Evolutionary conservation across 805 yeast species (phyloP).

Genomic region (Cyberlindnera veronae): DNA sequence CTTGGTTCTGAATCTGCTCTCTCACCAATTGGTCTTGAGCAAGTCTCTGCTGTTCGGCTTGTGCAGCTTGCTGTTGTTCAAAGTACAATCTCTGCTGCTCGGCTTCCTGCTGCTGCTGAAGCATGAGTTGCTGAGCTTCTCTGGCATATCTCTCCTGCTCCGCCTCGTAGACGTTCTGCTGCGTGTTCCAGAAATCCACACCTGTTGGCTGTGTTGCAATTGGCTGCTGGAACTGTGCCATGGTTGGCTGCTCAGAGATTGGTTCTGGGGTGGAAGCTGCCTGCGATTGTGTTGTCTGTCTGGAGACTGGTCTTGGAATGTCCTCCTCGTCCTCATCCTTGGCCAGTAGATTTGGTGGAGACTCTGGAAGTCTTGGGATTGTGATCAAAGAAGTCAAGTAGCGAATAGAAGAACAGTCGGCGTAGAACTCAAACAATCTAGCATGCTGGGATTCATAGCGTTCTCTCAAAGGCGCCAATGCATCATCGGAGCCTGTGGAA

Average conservation of each 20-base stretch:
- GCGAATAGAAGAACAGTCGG: conserved; percentile 83
- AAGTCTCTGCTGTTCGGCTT: conserved; percentile 61
- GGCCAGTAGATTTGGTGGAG: conserved; percentile 32
- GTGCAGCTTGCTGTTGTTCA: conserved; percentile 71
- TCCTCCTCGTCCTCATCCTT: conserved; percentile 26
- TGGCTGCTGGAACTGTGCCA: conserved; percentile 35
- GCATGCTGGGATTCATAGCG: conserved; percentile 59
- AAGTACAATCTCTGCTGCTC: conserved; percentile 62
- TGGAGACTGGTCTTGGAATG: conserved; percentile 22
- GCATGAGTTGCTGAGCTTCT: conserved; percentile 61
- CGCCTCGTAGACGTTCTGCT: conserved; percentile 51
- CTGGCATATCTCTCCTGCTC: conserved; percentile 60
- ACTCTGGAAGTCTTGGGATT: conserved; percentile 52
- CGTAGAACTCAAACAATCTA: conserved; percentile 75
- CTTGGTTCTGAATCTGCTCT: conserved; percentile 67
- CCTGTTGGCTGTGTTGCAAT: conserved; percentile 55
- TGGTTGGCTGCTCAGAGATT: conserved; percentile 45
- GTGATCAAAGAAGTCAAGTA: conserved; percentile 78
- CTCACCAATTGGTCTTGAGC: conserved; percentile 69
- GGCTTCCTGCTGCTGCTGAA: conserved; percentile 65
- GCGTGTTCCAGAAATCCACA: conserved; percentile 40
- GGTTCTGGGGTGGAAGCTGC: conserved; percentile 31
- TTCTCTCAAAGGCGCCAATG: conserved; percentile 67
- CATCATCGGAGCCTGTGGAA: conserved; percentile 70
- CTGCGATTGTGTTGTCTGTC: conserved; percentile 17